Conservation (phyloP, 164 flowering plant species). For the Magnolia officinalis region DNA sequence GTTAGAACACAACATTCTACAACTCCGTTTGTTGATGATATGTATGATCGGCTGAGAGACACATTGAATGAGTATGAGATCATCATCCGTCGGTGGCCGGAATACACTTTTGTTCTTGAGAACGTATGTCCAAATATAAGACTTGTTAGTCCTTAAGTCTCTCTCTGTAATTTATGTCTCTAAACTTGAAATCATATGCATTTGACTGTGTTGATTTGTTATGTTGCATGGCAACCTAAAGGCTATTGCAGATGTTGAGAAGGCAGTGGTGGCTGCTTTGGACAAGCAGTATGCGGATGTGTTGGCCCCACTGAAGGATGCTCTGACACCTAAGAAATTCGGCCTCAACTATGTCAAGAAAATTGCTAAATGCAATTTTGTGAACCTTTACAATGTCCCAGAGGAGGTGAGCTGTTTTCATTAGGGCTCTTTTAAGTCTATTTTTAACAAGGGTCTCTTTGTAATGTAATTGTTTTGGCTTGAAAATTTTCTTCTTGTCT, state of each 20-base stretch:
- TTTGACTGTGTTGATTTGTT: constrained; percentile 10
- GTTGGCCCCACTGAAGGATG: constrained; percentile 80
- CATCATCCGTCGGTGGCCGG: constrained; percentile 93
- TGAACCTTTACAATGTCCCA: constrained; percentile 57
- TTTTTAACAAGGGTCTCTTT: neutral
- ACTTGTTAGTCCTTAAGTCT: neutral
- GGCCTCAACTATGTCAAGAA: constrained; percentile 89
- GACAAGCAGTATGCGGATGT: constrained; percentile 93
- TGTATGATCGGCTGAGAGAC: constrained; percentile 79
- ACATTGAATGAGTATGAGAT: constrained; percentile 74
- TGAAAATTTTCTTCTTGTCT: constrained; percentile 13
- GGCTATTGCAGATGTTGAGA: constrained; percentile 92
- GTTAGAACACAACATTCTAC: constrained; percentile 84
- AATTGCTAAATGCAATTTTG: constrained; percentile 53
- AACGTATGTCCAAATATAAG: constrained; percentile 44
- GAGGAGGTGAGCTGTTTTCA: constrained; percentile 55
- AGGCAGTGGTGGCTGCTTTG: constrained; percentile 80
- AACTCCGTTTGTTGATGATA: constrained; percentile 90
- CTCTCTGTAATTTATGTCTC: neutral
- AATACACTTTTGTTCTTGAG: constrained; percentile 76
- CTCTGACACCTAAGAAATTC: constrained; percentile 64
- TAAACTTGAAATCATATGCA: neutral
- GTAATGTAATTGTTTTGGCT: neutral
- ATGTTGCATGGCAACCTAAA: constrained; percentile 21
- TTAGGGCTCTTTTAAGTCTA: neutral